These are phyloP conservation scores for Podospora pseudoanserina DNA, from an alignment of 495 filamentous ascomycete species.

Conservation along the genomic window DNA sequence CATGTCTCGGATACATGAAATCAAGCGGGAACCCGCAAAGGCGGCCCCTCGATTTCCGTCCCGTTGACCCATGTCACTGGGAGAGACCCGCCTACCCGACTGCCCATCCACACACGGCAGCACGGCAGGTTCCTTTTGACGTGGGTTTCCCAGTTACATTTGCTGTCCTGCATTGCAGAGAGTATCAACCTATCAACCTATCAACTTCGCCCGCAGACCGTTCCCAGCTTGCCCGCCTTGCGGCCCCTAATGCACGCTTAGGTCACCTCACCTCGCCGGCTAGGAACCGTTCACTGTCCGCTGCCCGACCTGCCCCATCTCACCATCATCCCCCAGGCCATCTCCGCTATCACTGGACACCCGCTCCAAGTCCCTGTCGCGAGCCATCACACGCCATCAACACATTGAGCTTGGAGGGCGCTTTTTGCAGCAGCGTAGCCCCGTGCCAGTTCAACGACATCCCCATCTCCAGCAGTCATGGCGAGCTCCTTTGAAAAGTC, in stretches of 20 bases:
- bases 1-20: background rate
- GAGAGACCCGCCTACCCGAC: background rate
- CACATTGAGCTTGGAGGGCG: background rate
- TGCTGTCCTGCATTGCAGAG: background rate
- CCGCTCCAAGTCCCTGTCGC: background rate
- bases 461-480: slow-evolving; percentile 46
- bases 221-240: slow-evolving; percentile 10
- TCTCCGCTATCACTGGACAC: background rate
- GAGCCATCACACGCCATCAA: background rate
- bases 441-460: background rate
- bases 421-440: background rate
- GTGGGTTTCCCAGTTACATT: slow-evolving; percentile 5
- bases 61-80: slow-evolving; percentile 3
- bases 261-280: slow-evolving; percentile 5
- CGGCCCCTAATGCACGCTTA: slow-evolving; percentile 3
- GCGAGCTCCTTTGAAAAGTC: slow-evolving; percentile 85
- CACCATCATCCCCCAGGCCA: background rate
- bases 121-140: slow-evolving; percentile 16
- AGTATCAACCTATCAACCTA: slow-evolving; percentile 2
- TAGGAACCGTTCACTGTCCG: slow-evolving; percentile 1
- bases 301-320: slow-evolving; percentile 14
- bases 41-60: slow-evolving; percentile 6
- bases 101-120: too few species aligned
- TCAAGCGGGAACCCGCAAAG: background rate
- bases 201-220: slow-evolving; percentile 11